Evolutionary conservation across 768 basidiomycete genomes (phyloP), one percentile per base, ranked within the genome.

Genomic region (Tylopilus intermedius): DNA sequence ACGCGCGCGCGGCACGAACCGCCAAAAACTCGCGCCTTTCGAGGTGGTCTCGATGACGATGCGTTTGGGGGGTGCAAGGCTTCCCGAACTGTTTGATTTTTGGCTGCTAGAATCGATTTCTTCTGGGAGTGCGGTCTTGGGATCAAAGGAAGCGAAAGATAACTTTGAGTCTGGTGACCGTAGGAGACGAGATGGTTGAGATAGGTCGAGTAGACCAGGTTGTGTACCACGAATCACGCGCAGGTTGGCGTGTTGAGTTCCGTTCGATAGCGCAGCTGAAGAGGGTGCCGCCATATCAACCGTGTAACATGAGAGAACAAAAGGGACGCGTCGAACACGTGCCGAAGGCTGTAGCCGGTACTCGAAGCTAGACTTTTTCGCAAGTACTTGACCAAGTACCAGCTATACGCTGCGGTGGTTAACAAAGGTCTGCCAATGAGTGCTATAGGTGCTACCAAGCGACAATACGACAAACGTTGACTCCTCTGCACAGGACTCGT

Each of bases 111-210:
- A 10, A 10, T 10, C 30, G 30, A 30, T 65, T 2, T 71, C 60
- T 33, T 69, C 73, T 13, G 72, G 67, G n/a, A 76, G 72, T 0
- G 86, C 89, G 24, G 82, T 77, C 48, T 74, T 75, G 5, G 88
- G 84, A 62, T 90, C 80, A 54, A 87, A 89, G n/a, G 76, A 77
- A 9, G 89, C 86, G 60, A 91, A 91, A 4, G 74, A 77, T n/a
- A 90, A 70, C 29, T 57, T 80, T 4, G 85, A 80, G n/a, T 73
- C 74, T 2, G 78, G 74, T 39, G 72, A 67, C 45, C 83, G 81
- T n/a, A 87, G 73, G 18, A 91, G 67, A 40, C 88, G 83, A 14
- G 70, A 62, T 11, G 72, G 70, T 64, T 91, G 88, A 0, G 79
- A 73, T 33, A 74, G 68, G 69, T 91, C 88, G 24, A 89, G 73